Evolutionary conservation across 2,329 filamentous ascomycete species (phyloP).

Genomic region (Neonectria ditissima): DNA sequence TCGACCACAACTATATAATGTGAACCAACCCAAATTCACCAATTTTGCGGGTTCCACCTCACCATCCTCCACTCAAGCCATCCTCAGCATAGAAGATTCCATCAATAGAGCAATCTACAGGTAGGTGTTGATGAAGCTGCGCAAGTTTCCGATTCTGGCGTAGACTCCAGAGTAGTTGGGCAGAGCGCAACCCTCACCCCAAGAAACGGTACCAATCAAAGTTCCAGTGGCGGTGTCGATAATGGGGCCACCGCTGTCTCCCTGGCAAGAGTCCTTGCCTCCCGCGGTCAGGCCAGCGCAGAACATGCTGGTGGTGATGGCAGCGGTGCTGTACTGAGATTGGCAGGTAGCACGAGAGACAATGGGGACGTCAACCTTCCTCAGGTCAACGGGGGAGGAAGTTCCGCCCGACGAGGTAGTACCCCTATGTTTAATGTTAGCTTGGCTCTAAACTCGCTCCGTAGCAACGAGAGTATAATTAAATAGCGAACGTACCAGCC

Average conservation of each 20-base stretch:
- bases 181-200: conserved; percentile 47
- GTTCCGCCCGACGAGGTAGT: conserved; percentile 31
- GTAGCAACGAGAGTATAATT: too few species aligned
- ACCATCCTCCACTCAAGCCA: neutral
- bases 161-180: conserved; percentile 46
- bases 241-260: conserved; percentile 49
- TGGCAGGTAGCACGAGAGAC: conserved; percentile 45
- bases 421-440: conserved; percentile 36
- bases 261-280: conserved; percentile 49
- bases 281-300: conserved; percentile 46
- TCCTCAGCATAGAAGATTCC: neutral
- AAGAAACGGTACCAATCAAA: conserved; percentile 48
- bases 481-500: conserved; percentile 42
- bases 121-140: conserved; percentile 44
- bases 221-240: conserved; percentile 36
- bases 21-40: neutral
- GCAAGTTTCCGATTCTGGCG: conserved; percentile 41
- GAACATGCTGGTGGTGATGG: conserved; percentile 48
- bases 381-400: conserved; percentile 35
- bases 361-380: conserved; percentile 49
- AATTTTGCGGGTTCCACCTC: neutral
- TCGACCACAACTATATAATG: neutral
- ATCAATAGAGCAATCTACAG: conserved; percentile 3
- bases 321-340: conserved; percentile 36
- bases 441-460: neutral